Base-by-base conservation (phyloP, 305 asterid genomes). In the Solanum hybrid region DNA sequence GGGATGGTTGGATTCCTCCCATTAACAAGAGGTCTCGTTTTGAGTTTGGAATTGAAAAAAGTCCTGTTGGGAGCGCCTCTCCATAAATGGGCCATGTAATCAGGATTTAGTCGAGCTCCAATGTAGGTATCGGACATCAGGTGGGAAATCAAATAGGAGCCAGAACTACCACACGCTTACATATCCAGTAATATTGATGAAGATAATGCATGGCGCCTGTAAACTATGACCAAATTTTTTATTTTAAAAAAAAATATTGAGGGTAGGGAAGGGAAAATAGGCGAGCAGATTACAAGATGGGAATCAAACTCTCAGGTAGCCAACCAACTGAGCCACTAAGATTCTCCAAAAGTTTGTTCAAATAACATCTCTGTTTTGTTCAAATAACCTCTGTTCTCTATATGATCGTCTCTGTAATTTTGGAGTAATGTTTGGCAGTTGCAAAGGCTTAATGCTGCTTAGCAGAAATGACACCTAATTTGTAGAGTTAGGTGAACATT, bases 11-110 rank as follows among this genome's bases (percentile, higher is more conserved):
- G 9, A 71, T 26, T 26, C 9, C 31, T 69, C 75, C 31, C 75
- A 10, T 4, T 69, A 69, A 69, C 14, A 4, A 24, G 15, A 69
- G 76, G 32, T 69, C 34, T 26, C 17, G 29, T 64, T 64, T 9
- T 0, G 22, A 14, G 64, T 45, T 2, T 45, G 64, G 64, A 45
- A 45, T 5, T 45, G 64, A 45, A 45, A 45, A 14, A 2, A 45
- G 0, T 5, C 64, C 2, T 45, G 19, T 45, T 14, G 64, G 22
- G 64, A 45, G 13, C 2, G 4, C 19, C 1, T 0, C 32, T 3
- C 78, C n/a, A 29, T 3, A 11, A 71, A 69, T 69, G 1, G 27
- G 35, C 78, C 22, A 0, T 72, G 10, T 3, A 72, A 29, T 73
- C n/a, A 13, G 27, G 24, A 73, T 73, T 72, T 72, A 72, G 36